phyloP scores from a whole-genome alignment of 1,284 basidiomycete genomes.

The Phylloporus gajari region DNA sequence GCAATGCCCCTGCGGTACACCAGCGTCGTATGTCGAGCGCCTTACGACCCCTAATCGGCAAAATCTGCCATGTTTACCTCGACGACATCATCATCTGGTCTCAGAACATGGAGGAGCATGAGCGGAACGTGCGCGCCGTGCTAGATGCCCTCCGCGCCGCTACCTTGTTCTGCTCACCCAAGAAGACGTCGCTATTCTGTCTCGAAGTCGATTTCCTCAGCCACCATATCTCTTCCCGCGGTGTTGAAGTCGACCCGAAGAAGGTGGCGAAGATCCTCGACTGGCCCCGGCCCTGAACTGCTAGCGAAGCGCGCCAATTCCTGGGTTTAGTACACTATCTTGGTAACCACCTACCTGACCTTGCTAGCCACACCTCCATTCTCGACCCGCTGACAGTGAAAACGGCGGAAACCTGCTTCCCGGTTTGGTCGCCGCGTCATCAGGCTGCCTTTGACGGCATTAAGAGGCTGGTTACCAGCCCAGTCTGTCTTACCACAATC shows the following conservation, averaged over 20 bases:
- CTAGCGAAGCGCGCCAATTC: slow-evolving; percentile 47
- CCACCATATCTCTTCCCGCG: not conserved
- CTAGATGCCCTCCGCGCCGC: not conserved
- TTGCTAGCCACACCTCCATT: not conserved
- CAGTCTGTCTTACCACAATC: slow-evolving; percentile 4
- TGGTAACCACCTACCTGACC: slow-evolving; percentile 31
- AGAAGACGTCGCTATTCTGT: not conserved
- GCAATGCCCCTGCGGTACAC: slow-evolving; percentile 35
- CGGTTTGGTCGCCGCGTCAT: slow-evolving; percentile 41
- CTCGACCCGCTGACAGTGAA: not conserved
- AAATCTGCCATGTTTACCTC: slow-evolving; percentile 42
- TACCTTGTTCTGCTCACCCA: not conserved
- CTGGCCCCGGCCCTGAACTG: slow-evolving; percentile 46
- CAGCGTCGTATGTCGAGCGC: slow-evolving; percentile 27
- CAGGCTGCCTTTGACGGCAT: slow-evolving; percentile 50
- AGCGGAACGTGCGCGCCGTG: slow-evolving; percentile 15
- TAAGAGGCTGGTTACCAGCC: slow-evolving; percentile 48
- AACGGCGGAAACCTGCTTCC: slow-evolving; percentile 27
- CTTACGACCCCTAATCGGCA: slow-evolving; percentile 29
- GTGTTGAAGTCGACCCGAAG: not conserved
- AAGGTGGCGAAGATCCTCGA: slow-evolving; percentile 11
- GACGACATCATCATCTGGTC: slow-evolving; percentile 50
- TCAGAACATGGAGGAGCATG: slow-evolving; percentile 14
- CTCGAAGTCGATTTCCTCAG: not conserved
- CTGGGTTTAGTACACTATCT: slow-evolving; percentile 45